phyloP scores from a whole-genome alignment of 306 rosid genomes.

The Trifolium subterraneum region DNA sequence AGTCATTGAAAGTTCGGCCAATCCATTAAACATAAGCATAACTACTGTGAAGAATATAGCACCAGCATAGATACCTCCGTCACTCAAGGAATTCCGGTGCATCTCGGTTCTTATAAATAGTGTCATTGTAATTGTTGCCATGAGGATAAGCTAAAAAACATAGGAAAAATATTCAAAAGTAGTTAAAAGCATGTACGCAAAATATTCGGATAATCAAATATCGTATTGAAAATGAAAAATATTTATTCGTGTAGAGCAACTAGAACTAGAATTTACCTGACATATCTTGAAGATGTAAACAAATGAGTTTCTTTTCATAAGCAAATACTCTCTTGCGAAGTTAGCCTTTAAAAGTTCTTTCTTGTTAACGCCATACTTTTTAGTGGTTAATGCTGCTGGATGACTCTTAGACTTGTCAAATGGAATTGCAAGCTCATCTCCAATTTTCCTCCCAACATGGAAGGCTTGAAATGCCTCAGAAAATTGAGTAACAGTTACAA shows the following conservation, averaged over 20 bases:
- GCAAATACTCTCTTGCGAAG: conserved; percentile 51
- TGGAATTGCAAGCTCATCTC: conserved; percentile 47
- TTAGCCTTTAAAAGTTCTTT: conserved; percentile 52
- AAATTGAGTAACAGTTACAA: conserved; percentile 51
- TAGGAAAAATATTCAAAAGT: conserved; percentile 2
- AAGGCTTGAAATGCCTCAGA: conserved; percentile 52
- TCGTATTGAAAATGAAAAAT: neutral
- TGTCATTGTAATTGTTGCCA: conserved; percentile 61
- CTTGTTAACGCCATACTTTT: conserved; percentile 46
- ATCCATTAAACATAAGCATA: conserved; percentile 40
- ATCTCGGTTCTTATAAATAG: conserved; percentile 68
- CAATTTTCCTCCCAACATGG: conserved; percentile 42
- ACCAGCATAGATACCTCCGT: conserved; percentile 53
- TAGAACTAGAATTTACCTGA: conserved; percentile 41
- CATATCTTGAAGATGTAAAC: conserved; percentile 49
- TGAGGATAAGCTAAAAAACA: conserved; percentile 47
- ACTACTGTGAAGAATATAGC: conserved; percentile 16
- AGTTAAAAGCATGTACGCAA: neutral
- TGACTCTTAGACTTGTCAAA: conserved; percentile 54
- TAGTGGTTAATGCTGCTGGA: conserved; percentile 54
- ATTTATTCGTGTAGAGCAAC: neutral
- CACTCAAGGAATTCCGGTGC: conserved; percentile 45
- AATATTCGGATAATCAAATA: neutral
- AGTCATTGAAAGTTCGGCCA: conserved; percentile 56
- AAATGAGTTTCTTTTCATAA: conserved; percentile 56